Base-by-base conservation (phyloP, 1,284 basidiomycete species). In the Austropuccinia psidii region DNA sequence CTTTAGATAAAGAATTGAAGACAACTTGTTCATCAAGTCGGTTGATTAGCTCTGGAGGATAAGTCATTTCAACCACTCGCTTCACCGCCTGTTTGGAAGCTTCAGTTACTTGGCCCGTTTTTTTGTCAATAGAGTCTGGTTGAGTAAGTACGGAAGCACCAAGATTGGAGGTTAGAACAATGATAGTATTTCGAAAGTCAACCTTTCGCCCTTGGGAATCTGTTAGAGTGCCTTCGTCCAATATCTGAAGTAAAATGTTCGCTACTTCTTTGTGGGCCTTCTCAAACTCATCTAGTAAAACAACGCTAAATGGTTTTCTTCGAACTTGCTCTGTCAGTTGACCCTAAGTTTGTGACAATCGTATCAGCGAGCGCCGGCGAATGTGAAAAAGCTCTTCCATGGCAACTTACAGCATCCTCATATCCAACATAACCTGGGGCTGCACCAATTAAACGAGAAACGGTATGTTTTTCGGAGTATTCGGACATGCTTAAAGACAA, bases 131-230 rank as follows among this genome's bases (percentile, higher is more conserved):
- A 0, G 91, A 85, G 0, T 85, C 85, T 1, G 85, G 82, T 76
- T 89, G 86, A 11, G 88, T 88, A 21, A 96, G 86, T 65, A 92
- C 89, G 79, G 90, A 86, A 62, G 86, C 87, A 4, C 88, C 83
- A 37, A 97, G 85, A 80, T 98, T 98, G 68, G 90, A 93, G 3
- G 93, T 97, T 85, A 96, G 89, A 80, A 94, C 90, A 54, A 77
- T 75, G 45, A 77, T 75, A 72, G 79, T 55, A 74, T 87, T 88
- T 83, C 88, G 89, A 83, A 92, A 91, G 80, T 91, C 89, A 47
- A 81, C 78, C 15, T 74, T 68, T 0, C 80, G 75, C 21, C 81
- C 81, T 66, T 81, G 80, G 1, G 78, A 77, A 64, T 97, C 93
- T 0, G 92, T 95, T 75, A 96, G 84, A 69, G 83, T 87, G 11